phyloP scores from a whole-genome alignment of 129 eudicot species.

The Mikania micrantha region DNA sequence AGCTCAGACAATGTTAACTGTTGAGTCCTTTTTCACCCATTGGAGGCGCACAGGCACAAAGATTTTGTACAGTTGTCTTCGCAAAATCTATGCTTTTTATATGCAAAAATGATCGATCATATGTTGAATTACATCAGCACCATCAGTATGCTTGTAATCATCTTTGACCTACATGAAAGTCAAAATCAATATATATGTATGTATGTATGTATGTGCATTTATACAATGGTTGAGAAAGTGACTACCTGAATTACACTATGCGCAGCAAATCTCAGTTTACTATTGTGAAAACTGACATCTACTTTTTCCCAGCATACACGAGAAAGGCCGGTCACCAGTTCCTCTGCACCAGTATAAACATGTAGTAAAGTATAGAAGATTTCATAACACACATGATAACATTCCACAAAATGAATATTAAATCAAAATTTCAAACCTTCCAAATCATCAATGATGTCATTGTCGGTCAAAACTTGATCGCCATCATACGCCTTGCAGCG shows the following conservation, averaged over 20 bases:
- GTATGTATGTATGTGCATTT: neutral
- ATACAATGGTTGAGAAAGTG: neutral
- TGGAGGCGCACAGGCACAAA: no score
- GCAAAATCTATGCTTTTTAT: no score
- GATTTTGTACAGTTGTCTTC: no score
- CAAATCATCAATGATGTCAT: constrained; percentile 31
- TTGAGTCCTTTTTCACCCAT: no score
- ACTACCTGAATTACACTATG: constrained; percentile 91
- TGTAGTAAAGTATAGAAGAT: neutral
- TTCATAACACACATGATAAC: neutral
- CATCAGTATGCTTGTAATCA: constrained; percentile 54
- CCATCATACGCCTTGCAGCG: constrained; percentile 65
- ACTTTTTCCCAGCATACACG: constrained; percentile 91
- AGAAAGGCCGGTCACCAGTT: constrained; percentile 72
- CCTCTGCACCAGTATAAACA: constrained; percentile 45
- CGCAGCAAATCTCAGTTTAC: constrained; percentile 70
- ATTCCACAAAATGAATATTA: neutral
- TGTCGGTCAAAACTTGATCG: constrained; percentile 24
- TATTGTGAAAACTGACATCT: constrained; percentile 85
- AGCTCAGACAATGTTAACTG: no score
- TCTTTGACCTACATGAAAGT: constrained; percentile 57
- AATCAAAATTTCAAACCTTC: constrained; percentile 54
- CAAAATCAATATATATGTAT: neutral
- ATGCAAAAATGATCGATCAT: constrained; percentile 67
- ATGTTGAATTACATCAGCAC: constrained; percentile 82